These are phyloP conservation scores for Plectosphaerella plurivora DNA, from an alignment of 2,329 filamentous ascomycete genomes.

Conservation along the genomic window DNA sequence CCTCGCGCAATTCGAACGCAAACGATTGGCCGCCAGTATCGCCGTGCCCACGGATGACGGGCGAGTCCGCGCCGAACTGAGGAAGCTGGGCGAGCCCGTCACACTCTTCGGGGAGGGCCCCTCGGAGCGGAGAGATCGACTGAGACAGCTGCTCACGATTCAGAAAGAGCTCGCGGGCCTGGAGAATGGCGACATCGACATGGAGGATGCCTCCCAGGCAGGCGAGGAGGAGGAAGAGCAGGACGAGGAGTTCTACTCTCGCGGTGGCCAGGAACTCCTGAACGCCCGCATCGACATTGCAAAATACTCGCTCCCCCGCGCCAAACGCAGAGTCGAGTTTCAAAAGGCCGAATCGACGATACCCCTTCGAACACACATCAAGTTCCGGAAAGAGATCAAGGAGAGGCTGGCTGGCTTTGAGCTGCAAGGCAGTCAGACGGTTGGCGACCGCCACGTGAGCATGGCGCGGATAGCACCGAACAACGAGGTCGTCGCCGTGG, in stretches of 20 bases:
- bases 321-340: constrained; percentile 69
- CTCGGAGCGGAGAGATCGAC: constrained; percentile 77
- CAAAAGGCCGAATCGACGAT: constrained; percentile 81
- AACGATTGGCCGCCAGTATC: constrained; percentile 81
- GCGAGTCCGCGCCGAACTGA: constrained; percentile 73
- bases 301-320: constrained; percentile 75
- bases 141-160: constrained; percentile 75
- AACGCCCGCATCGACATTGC: constrained; percentile 76
- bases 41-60: constrained; percentile 92
- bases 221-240: constrained; percentile 62
- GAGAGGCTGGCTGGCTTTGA: constrained; percentile 79
- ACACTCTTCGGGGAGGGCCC: constrained; percentile 92
- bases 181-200: constrained; percentile 54
- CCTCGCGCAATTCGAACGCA: constrained; percentile 83
- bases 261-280: constrained; percentile 70
- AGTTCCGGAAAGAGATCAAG: constrained; percentile 85
- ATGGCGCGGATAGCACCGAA: constrained; percentile 89
- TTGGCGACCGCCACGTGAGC: constrained; percentile 84
- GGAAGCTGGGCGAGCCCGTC: constrained; percentile 87
- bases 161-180: constrained; percentile 59
- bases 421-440: constrained; percentile 88
- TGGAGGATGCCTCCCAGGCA: constrained; percentile 50
- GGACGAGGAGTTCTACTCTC: constrained; percentile 94
- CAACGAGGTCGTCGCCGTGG: constrained; percentile 77
- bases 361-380: constrained; percentile 82